A percentile compares a stretch with the other conserved stretches of the same genome.
Conservation (phyloP, 2,329 filamentous ascomycete species). For the Aspergillus fijiensis region DNA sequence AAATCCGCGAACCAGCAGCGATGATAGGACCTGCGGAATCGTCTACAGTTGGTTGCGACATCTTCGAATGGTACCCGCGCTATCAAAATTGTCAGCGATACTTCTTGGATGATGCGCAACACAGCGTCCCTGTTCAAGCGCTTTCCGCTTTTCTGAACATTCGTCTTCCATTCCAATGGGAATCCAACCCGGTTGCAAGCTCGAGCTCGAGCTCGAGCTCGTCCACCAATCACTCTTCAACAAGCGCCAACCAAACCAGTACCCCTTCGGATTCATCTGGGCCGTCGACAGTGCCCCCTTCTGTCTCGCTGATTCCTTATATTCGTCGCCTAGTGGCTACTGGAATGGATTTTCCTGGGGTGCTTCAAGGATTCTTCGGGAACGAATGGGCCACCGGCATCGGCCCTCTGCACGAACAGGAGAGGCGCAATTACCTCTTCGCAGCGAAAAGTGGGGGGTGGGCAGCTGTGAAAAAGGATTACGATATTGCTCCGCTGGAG, state of each 20-base stretch:
- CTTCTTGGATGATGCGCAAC: slow-evolving; percentile 88
- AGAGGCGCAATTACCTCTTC: slow-evolving; percentile 92
- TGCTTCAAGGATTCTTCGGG: slow-evolving; percentile 97
- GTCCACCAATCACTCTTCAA: slow-evolving; percentile 42
- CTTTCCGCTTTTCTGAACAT: slow-evolving; percentile 92
- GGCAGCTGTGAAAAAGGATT: slow-evolving; percentile 83
- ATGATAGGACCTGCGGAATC: slow-evolving; percentile 40
- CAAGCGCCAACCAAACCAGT: slow-evolving; percentile 25
- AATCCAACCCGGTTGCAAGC: slow-evolving; percentile 49
- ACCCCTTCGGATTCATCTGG: slow-evolving; percentile 33
- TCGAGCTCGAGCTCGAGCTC: slow-evolving; percentile 23
- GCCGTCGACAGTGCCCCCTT: slow-evolving; percentile 22
- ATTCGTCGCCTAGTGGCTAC: slow-evolving; percentile 87
- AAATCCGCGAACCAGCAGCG: slow-evolving; percentile 38
- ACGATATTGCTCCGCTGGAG: slow-evolving; percentile 82
- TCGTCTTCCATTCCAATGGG: slow-evolving; percentile 78
- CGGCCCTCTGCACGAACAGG: slow-evolving; percentile 79
- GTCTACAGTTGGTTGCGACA: slow-evolving; percentile 45
- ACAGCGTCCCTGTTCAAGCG: slow-evolving; percentile 78
- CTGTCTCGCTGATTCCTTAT: slow-evolving; percentile 78
- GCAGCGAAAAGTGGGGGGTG: slow-evolving; percentile 90
- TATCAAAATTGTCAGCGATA: slow-evolving; percentile 88
- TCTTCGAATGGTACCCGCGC: slow-evolving; percentile 89
- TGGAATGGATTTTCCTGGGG: slow-evolving; percentile 79
- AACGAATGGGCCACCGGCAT: slow-evolving; percentile 83